Conservation (phyloP, 1,284 basidiomycete species). For the Lignosus rhinocerotis region DNA sequence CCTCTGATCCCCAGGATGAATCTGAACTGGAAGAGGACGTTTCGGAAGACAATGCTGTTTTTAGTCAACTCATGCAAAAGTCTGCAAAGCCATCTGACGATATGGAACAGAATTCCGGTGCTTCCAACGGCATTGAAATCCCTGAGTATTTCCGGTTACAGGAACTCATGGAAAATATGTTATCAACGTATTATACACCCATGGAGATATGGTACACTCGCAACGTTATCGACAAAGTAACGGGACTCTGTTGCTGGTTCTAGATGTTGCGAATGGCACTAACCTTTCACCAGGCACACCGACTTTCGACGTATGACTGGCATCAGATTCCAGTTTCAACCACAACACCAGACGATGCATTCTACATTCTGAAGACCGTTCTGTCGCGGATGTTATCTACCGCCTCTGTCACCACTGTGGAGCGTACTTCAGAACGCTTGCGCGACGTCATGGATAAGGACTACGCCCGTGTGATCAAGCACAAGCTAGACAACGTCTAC, state of each 20-base stretch:
- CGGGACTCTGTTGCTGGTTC: neutral
- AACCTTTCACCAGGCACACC: conserved; percentile 58
- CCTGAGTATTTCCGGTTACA: conserved; percentile 60
- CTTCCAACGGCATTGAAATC: conserved; percentile 30
- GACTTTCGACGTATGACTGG: conserved; percentile 65
- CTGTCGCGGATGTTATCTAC: conserved; percentile 74
- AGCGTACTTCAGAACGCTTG: conserved; percentile 61
- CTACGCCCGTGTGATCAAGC: conserved; percentile 76
- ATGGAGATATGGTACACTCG: conserved; percentile 92
- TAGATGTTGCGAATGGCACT: conserved; percentile 1
- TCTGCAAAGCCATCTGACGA: conserved; percentile 8
- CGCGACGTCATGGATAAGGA: conserved; percentile 79
- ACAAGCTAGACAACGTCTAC: conserved; percentile 88
- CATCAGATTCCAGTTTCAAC: conserved; percentile 64
- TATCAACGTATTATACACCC: conserved; percentile 80
- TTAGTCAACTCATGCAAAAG: neutral
- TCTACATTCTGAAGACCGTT: conserved; percentile 89
- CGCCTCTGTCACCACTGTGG: conserved; percentile 63
- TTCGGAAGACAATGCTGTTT: neutral
- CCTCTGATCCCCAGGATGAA: conserved; percentile 16
- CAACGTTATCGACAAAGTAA: conserved; percentile 85
- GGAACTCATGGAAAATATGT: conserved; percentile 65
- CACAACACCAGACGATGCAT: conserved; percentile 88
- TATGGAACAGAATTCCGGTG: neutral
- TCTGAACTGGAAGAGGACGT: conserved; percentile 19